Evolutionary conservation across 2,329 filamentous ascomycete genomes (phyloP), one percentile per base, ranked within the genome.

Genomic region (Dactylellina drechsleri): DNA sequence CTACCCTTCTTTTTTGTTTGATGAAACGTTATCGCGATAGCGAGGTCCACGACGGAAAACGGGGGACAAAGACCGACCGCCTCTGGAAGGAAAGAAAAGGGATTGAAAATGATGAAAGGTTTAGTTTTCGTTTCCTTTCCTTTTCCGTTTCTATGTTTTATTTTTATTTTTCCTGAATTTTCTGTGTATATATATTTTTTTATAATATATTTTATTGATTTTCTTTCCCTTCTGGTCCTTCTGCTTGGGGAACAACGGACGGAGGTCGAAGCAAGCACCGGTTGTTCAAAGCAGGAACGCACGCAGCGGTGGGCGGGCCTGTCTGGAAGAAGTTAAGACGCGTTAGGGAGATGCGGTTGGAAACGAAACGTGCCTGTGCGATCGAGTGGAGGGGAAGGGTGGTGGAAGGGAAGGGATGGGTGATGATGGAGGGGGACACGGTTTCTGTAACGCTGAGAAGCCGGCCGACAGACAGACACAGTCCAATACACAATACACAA

Each of bases 311-410:
- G 20, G 8, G 49, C 62, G 65, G 59, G 70, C 70, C 70, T 66
- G 67, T 65, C 67, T 72, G 60, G 67, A 47, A 74, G 61, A 57
- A 56, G 47, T 74, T 61, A 67, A 62, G 62, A 74, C 70, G 70
- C 70, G 70, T 74, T 61, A 74, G 60, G 50, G 45, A 62, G 70
- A 74, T 74, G 61, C 68, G 61, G 70, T 74, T 74, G 70, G 70
- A 74, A 74, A 74, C 70, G 62, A 74, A 74, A 74, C 70, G 70
- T 74, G 70, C 70, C 62, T 66, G 70, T 67, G 70, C 56, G 62
- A 74, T 74, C 36, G 60, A 72, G 53, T 47, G 20, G 66, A 47
- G 50, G 41, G 31, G 60, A 12, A 7, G 67, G 59, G 43, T 65
- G 59, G 60, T 23, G 23, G 49, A 57, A 62, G 57, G 67, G 59